Evolutionary conservation across 345 rosid species (phyloP).

Genomic region (Salix arbutifolia): DNA sequence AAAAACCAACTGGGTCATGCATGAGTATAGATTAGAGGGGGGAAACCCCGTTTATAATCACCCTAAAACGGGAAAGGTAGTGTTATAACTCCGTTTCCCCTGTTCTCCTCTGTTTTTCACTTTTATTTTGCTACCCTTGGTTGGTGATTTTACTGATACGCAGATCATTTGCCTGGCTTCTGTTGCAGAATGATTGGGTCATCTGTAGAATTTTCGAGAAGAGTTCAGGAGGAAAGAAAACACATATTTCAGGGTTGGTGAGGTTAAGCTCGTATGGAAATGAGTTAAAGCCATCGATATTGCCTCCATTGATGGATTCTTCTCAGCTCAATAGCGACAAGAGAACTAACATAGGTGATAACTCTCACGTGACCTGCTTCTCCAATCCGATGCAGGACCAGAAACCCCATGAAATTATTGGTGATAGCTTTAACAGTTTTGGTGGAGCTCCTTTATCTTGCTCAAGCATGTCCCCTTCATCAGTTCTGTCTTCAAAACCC

Average conservation of each 20-base stretch:
- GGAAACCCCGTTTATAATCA: constrained; percentile 2
- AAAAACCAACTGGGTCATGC: constrained; percentile 25
- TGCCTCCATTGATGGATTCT: constrained; percentile 68
- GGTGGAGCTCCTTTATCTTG: constrained; percentile 32
- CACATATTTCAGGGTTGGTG: constrained; percentile 19
- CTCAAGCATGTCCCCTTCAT: constrained; percentile 28
- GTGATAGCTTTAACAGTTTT: constrained; percentile 19
- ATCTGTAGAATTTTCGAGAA: constrained; percentile 67
- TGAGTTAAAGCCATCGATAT: constrained; percentile 22
- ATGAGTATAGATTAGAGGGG: constrained; percentile 25
- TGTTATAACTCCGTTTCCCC: not conserved
- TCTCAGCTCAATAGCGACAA: constrained; percentile 29
- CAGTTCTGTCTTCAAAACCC: constrained; percentile 19
- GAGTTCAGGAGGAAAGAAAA: constrained; percentile 52
- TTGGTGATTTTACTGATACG: not conserved
- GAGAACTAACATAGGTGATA: constrained; percentile 7
- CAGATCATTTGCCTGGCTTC: not conserved
- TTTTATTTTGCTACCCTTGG: not conserved
- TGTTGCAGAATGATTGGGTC: constrained; percentile 75
- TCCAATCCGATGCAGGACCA: constrained; percentile 20
- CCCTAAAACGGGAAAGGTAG: constrained; percentile 15
- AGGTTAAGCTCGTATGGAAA: constrained; percentile 24
- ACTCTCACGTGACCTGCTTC: constrained; percentile 41
- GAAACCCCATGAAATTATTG: not conserved
- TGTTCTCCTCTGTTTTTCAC: constrained; percentile 1